Evolutionary conservation across 1,284 basidiomycete genomes (phyloP).

Genomic region (Exobasidium rhododendri): DNA sequence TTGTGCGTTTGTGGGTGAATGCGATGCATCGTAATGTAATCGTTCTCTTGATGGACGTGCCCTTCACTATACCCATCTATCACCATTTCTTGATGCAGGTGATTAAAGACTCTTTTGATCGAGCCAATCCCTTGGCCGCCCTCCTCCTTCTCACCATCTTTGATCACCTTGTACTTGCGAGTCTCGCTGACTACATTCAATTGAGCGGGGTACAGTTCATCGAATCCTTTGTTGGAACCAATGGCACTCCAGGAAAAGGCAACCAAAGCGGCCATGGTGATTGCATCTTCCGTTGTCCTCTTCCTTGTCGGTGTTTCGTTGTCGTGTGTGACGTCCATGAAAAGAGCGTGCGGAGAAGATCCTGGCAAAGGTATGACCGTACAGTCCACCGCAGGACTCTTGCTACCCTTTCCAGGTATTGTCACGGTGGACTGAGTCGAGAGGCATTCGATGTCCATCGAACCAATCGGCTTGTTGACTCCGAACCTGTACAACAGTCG

Average conservation of each 20-base stretch:
- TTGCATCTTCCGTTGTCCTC: slow-evolving; percentile 45
- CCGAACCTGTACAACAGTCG: slow-evolving; percentile 46
- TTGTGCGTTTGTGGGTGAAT: slow-evolving; percentile 47
- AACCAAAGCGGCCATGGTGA: slow-evolving; percentile 49
- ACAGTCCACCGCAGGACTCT: neutral
- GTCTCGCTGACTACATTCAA: slow-evolving; percentile 43
- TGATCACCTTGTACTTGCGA: slow-evolving; percentile 24
- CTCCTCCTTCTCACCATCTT: slow-evolving; percentile 22
- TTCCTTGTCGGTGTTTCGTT: slow-evolving; percentile 48
- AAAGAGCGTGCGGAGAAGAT: slow-evolving; percentile 45
- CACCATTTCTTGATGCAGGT: slow-evolving; percentile 49
- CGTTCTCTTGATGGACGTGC: slow-evolving; percentile 46
- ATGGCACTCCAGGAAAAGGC: slow-evolving; percentile 50
- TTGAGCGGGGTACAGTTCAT: slow-evolving; percentile 44
- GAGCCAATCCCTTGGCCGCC: slow-evolving; percentile 29
- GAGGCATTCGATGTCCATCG: slow-evolving; percentile 43
- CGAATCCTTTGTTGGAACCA: slow-evolving; percentile 46
- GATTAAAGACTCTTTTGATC: slow-evolving; percentile 45
- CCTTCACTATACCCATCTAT: slow-evolving; percentile 39
- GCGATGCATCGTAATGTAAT: slow-evolving; percentile 44
- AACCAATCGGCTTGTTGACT: slow-evolving; percentile 48
- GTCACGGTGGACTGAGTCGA: slow-evolving; percentile 60
- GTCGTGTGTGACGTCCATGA: slow-evolving; percentile 51
- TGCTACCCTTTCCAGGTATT: slow-evolving; percentile 21
- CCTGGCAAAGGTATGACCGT: slow-evolving; percentile 37